Percentiles rank a stretch among this genome's conserved stretches.
Conservation (phyloP, 2,329 filamentous ascomycete genomes). For the Stylonectria norvegica region DNA sequence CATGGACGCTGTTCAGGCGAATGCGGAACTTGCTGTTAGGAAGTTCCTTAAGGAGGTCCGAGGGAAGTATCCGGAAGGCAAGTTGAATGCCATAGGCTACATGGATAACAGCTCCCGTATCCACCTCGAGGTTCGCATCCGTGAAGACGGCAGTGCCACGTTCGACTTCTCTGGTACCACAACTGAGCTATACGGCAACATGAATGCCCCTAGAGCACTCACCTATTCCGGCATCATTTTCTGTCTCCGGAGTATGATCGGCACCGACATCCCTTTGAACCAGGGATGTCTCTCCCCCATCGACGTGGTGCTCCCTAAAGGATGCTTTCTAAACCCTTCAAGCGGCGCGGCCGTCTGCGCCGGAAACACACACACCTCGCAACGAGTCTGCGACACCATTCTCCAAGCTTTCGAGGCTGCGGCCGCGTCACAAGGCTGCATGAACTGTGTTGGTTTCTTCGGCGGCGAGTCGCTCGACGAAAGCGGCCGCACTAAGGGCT, state of each 20-base stretch:
- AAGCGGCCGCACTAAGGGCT: constrained; percentile 15
- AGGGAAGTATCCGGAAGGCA: constrained; percentile 60
- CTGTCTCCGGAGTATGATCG: constrained; percentile 25
- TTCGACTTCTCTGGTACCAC: constrained; percentile 44
- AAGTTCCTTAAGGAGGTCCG: constrained; percentile 68
- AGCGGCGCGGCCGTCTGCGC: constrained; percentile 28
- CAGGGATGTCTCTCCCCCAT: constrained; percentile 42
- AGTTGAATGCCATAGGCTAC: constrained; percentile 69
- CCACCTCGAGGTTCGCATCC: constrained; percentile 67
- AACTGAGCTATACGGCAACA: constrained; percentile 22
- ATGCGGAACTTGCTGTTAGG: constrained; percentile 72
- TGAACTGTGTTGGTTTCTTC: constrained; percentile 6
- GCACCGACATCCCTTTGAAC: constrained; percentile 30
- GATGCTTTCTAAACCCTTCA: constrained; percentile 31
- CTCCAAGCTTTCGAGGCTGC: constrained; percentile 71
- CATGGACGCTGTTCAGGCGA: constrained; percentile 77
- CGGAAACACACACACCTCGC: constrained; percentile 30
- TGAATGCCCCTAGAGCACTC: constrained; percentile 20
- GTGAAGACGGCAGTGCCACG: constrained; percentile 67
- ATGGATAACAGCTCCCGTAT: constrained; percentile 86
- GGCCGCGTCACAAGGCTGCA: constrained; percentile 65
- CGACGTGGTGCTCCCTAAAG: constrained; percentile 18
- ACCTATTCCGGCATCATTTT: constrained; percentile 26
- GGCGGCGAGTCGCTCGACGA: constrained; percentile 29
- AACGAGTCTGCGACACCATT: constrained; percentile 56